Conservation (phyloP, 176 grass and related monocot species). For the Thinopyrum elongatum region DNA sequence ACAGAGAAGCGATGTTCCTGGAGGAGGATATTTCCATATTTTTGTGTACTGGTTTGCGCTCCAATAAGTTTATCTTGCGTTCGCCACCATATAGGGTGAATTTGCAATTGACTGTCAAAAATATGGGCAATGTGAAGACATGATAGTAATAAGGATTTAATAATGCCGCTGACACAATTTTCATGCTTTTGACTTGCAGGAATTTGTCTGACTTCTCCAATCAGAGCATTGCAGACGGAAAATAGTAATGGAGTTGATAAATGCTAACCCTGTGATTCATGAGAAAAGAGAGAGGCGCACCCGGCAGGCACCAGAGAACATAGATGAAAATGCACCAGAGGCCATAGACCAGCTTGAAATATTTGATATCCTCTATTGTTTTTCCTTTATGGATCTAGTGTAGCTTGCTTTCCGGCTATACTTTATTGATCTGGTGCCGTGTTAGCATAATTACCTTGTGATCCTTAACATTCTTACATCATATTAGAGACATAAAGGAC, state of each 20-base stretch:
- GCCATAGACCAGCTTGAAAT: slow-evolving; percentile 85
- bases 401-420: slow-evolving; percentile 8
- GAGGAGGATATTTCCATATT: too few species aligned
- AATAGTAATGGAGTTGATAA: slow-evolving; percentile 82
- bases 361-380: slow-evolving; percentile 79
- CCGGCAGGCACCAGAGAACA: slow-evolving; percentile 30
- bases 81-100: too few species aligned
- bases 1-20: too few species aligned
- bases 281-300: slow-evolving; percentile 68
- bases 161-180: slow-evolving; percentile 8
- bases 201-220: neutral
- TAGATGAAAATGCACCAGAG: slow-evolving; percentile 68
- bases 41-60: too few species aligned
- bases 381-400: neutral
- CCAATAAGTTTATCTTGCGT: too few species aligned
- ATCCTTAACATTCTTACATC: slow-evolving; percentile 77
- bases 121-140: too few species aligned
- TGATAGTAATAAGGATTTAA: neutral
- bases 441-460: slow-evolving; percentile 17
- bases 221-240: neutral
- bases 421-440: neutral
- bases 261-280: slow-evolving; percentile 83
- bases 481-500: slow-evolving; percentile 99
- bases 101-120: too few species aligned
- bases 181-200: slow-evolving; percentile 21